phyloP scores from a whole-genome alignment of 805 yeast species.

The Scheffersomyces lignosus region DNA sequence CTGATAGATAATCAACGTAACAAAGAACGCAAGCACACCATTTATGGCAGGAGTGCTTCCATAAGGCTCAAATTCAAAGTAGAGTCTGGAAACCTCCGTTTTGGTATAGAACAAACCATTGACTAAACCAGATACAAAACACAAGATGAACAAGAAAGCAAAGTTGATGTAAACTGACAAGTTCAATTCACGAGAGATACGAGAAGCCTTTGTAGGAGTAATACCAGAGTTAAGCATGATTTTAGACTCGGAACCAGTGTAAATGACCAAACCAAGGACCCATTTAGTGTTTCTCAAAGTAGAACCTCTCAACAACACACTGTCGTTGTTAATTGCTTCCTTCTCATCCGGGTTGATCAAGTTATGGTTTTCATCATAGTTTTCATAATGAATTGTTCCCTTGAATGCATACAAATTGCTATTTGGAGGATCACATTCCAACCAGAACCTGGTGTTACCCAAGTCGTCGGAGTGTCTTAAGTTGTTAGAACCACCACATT shows the following conservation, averaged over 20 bases:
- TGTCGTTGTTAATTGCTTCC: slow-evolving; percentile 71
- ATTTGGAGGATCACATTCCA: slow-evolving; percentile 76
- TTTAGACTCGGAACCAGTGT: slow-evolving; percentile 78
- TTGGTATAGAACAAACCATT: slow-evolving; percentile 65
- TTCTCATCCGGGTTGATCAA: slow-evolving; percentile 39
- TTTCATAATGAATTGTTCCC: slow-evolving; percentile 60
- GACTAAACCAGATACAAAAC: slow-evolving; percentile 68
- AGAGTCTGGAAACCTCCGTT: slow-evolving; percentile 52
- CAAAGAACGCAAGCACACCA: slow-evolving; percentile 73
- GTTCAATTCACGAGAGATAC: slow-evolving; percentile 72
- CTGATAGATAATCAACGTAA: slow-evolving; percentile 73
- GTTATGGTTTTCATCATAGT: slow-evolving; percentile 30
- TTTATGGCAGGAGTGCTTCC: slow-evolving; percentile 65
- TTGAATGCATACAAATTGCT: slow-evolving; percentile 62
- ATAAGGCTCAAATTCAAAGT: slow-evolving; percentile 67
- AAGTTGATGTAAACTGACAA: slow-evolving; percentile 70
- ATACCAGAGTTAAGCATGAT: slow-evolving; percentile 79
- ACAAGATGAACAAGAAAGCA: slow-evolving; percentile 58
- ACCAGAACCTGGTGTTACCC: slow-evolving; percentile 54
- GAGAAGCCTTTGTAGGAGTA: slow-evolving; percentile 75
- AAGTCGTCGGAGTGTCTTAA: slow-evolving; percentile 60
- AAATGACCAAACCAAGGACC: slow-evolving; percentile 75
- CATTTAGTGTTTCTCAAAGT: slow-evolving; percentile 79
- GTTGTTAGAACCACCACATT: slow-evolving; percentile 46
- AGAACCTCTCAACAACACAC: slow-evolving; percentile 72